Evolutionary conservation across 768 basidiomycete species (phyloP).

Genomic region (Tulasnella sp.): DNA sequence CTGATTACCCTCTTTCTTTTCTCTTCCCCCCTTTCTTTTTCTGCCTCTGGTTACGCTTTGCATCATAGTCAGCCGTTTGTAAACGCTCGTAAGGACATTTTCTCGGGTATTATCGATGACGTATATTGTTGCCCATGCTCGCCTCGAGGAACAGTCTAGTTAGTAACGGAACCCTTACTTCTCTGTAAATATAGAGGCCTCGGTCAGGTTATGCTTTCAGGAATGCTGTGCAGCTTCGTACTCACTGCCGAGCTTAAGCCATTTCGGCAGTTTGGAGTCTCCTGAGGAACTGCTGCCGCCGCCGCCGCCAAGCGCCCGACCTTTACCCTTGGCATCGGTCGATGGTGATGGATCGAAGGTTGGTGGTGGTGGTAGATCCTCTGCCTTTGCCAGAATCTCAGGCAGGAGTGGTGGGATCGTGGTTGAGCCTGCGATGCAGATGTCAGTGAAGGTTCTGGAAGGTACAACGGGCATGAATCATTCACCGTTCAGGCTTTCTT

Average conservation of each 20-base stretch:
- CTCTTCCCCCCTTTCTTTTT: background rate
- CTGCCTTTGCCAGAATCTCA: constrained; percentile 59
- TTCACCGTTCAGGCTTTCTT: constrained; percentile 69
- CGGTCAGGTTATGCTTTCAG: background rate
- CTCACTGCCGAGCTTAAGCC: constrained; percentile 60
- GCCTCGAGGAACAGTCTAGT: background rate
- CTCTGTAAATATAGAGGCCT: background rate
- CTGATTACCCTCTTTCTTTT: constrained; percentile 3
- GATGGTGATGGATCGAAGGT: constrained; percentile 42
- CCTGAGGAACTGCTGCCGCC: constrained; percentile 34
- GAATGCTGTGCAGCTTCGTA: constrained; percentile 8
- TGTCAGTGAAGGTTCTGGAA: background rate
- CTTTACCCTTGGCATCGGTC: constrained; percentile 15
- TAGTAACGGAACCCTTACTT: background rate
- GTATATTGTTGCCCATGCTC: background rate
- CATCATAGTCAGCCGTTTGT: constrained; percentile 15
- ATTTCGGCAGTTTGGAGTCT: constrained; percentile 73
- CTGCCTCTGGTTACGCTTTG: background rate
- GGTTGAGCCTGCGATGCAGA: constrained; percentile 51
- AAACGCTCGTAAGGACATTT: constrained; percentile 20
- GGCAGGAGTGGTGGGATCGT: constrained; percentile 67
- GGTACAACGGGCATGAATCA: background rate
- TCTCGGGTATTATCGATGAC: constrained; percentile 19
- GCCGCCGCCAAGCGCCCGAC: constrained; percentile 17
- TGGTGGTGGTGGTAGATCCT: constrained; percentile 68